Base-by-base conservation (phyloP, 2,329 filamentous ascomycete species). In the Cryphonectria japonica region DNA sequence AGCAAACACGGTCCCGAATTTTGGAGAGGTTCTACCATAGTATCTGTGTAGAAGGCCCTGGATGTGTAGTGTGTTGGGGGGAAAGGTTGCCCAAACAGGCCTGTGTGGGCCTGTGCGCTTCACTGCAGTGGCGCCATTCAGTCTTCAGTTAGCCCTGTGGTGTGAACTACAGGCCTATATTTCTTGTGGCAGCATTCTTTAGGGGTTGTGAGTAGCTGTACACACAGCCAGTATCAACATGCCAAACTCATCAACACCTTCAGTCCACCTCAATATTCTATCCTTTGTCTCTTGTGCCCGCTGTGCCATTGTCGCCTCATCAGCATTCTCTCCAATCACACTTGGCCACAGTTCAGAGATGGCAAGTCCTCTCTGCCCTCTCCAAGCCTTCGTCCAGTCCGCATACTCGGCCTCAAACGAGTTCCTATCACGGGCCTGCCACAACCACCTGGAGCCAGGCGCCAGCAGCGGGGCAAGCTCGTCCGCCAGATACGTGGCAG, bases 211-310 rank as follows among this genome's bases (percentile, higher is more conserved):
- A 34, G 60, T 69, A 1, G 34, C 34, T 32, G 60, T 69, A 19
- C 67, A 69, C 6, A 69, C 26, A 5, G 60, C 67, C 43, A 65
- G 46, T 46, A 68, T 8, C 19, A 68, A 69, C 60, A 69, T 64
- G 5, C 67, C 67, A 59, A 64, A 69, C 46, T 64, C 67, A 19
- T 64, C 67, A n/a, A 64, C 60, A 16, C 2, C 14, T 29, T 46
- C 43, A 37, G 59, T n/a, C 26, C 39, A 70, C 22, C 57, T 34
- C 29, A n/a, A 11, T 22, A 22, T 63, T 34, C 57, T 67, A 2
- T 57, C 8, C 32, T 46, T 22, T 32, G 34, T 67, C 14, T 46
- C 37, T 6, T 62, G 41, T 26, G 39, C 41, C 19, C 59, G 34
- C 32, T 64, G 22, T 8, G n/a, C 37, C 32, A 26, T 7, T 16